Percentiles rank a stretch among this genome's conserved stretches.
phyloP scores from a whole-genome alignment of 305 asterid species.

The Fraxinus sp. region DNA sequence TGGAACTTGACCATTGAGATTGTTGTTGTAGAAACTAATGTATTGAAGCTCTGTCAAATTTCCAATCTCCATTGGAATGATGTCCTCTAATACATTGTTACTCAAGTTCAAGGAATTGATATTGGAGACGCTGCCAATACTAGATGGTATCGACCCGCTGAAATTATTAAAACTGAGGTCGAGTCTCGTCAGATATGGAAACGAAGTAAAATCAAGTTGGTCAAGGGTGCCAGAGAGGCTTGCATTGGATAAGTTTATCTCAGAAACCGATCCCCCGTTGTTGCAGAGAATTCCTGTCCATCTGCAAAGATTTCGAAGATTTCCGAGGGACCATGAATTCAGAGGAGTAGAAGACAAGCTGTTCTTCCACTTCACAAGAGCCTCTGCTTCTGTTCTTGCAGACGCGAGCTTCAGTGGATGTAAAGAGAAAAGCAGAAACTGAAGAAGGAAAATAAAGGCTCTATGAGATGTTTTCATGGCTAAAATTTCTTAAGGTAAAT shows the following conservation, averaged over 20 bases:
- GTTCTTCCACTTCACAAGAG: slow-evolving; percentile 35
- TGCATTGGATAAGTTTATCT: slow-evolving; percentile 34
- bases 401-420: slow-evolving; percentile 24
- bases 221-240: slow-evolving; percentile 33
- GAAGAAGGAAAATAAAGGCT: slow-evolving; percentile 5
- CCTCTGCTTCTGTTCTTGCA: slow-evolving; percentile 37
- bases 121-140: slow-evolving; percentile 36
- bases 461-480: slow-evolving; percentile 18
- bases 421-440: neutral
- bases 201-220: slow-evolving; percentile 30
- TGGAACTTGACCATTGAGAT: slow-evolving; percentile 32
- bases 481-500: neutral
- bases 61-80: slow-evolving; percentile 36
- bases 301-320: slow-evolving; percentile 33
- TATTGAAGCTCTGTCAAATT: slow-evolving; percentile 32
- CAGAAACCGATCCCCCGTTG: slow-evolving; percentile 26
- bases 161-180: slow-evolving; percentile 29
- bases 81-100: slow-evolving; percentile 25
- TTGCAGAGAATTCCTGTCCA: slow-evolving; percentile 43
- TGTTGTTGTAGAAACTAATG: slow-evolving; percentile 33
- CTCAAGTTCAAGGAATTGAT: slow-evolving; percentile 42
- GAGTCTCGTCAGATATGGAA: slow-evolving; percentile 29
- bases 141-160: slow-evolving; percentile 37
- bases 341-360: slow-evolving; percentile 28
- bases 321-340: slow-evolving; percentile 37